These are phyloP conservation scores for Paraconiothyrium sp. DNA, from an alignment of 2,329 filamentous ascomycete species.

Conservation along the genomic window DNA sequence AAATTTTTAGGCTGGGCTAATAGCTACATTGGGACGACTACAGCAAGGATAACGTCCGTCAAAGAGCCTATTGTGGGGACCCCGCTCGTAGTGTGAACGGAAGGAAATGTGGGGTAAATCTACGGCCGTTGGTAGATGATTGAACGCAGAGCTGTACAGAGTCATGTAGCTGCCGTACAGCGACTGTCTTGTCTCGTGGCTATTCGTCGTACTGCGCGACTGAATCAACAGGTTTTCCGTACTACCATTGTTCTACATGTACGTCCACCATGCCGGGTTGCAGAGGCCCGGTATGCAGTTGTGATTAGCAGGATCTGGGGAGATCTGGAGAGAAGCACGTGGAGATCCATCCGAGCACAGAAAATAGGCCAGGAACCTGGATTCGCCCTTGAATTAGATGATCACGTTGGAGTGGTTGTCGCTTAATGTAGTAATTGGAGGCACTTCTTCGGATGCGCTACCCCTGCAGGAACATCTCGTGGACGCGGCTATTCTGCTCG, in stretches of 20 bases:
- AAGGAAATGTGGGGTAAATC: not conserved
- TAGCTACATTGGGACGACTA: not conserved
- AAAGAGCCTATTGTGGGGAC: constrained; percentile 7
- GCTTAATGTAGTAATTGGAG: not conserved
- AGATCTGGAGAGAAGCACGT: not conserved
- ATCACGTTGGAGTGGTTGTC: not conserved
- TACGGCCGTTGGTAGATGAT: not conserved
- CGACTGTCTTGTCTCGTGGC: not conserved
- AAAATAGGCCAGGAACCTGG: not conserved
- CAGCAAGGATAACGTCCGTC: constrained; percentile 1
- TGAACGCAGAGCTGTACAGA: not conserved
- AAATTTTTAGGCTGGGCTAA: not conserved
- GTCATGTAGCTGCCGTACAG: not conserved
- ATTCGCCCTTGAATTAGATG: not conserved
- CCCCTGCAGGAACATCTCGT: not conserved
- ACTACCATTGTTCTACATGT: not conserved
- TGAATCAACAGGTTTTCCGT: not conserved
- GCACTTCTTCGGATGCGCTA: constrained; percentile 8
- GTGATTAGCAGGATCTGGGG: not conserved
- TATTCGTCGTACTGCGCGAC: not conserved
- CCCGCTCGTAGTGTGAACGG: not conserved
- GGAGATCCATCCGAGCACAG: not conserved
- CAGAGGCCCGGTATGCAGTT: not conserved
- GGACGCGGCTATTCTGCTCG: not conserved
- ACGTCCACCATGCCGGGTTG: not conserved